Base-by-base conservation (phyloP, 2,329 filamentous ascomycete species). In the Apiospora arundinis region DNA sequence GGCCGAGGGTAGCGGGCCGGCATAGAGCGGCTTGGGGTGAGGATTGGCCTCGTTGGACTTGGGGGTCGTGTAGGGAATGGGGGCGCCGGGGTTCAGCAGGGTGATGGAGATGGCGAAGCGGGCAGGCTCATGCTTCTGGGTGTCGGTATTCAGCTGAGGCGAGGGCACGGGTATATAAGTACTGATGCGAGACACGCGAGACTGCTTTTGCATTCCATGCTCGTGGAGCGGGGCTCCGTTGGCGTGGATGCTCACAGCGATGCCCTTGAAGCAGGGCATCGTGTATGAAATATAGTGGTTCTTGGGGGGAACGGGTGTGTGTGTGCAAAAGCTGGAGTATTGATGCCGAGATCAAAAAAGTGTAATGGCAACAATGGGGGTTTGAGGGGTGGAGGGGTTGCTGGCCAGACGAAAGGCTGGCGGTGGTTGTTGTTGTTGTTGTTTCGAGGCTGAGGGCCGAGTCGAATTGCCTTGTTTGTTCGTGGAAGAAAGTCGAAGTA, bases 51-150 rank as follows among this genome's bases (percentile, higher is more conserved):
- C 82, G 46, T 92, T 93, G 1, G 94, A 81, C 82, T 96, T 96
- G 49, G 95, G 95, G 0, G 93, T 92, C 70, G 95, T 97, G 83
- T 98, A 98, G 0, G 95, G 95, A 60, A 98, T 95, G 75, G 94
- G 90, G 73, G 97, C 90, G 71, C 93, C 93, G 14, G 95, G 92
- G 0, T 95, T 98, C 76, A 98, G 89, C 67, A 99, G 90, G 2
- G 96, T 98, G 79, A 99, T 98, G 69, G 95, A 98, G 78, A 99
- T 98, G 77, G 96, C 96, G 83, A 99, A 99, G 77, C 95, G 96
- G 73, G 96, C 95, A 77, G 97, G 93, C 84, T 98, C 95, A 68
- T 95, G 92, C 84, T 95, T 94, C 78, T 91, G 91, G 71, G 89
- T 88, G 73, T 91, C 86, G 48, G 89, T 85, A 78, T 91, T 90